These are phyloP conservation scores for Trametes polyzona DNA, from an alignment of 1,284 basidiomycete genomes.

Conservation along the genomic window DNA sequence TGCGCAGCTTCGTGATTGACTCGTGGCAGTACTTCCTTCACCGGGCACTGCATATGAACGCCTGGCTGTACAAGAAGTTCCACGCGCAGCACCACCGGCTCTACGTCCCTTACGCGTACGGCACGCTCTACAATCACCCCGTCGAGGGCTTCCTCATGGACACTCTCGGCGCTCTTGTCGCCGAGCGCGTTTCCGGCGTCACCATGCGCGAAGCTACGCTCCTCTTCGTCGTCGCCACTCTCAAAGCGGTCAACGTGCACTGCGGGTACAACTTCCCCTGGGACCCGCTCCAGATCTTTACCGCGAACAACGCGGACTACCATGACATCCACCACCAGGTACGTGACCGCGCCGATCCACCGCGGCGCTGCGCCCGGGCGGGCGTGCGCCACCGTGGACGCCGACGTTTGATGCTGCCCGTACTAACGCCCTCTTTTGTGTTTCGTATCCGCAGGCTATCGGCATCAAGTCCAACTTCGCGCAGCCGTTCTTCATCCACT, in stretches of 20 bases:
- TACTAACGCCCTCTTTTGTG: neutral
- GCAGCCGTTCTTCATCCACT: conserved; percentile 92
- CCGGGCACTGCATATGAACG: conserved; percentile 89
- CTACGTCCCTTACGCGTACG: conserved; percentile 97
- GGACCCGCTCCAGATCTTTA: conserved; percentile 87
- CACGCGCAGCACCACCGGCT: conserved; percentile 96
- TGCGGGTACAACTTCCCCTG: conserved; percentile 91
- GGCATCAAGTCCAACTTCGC: conserved; percentile 97
- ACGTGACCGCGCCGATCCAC: conserved; percentile 23
- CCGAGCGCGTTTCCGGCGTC: conserved; percentile 74
- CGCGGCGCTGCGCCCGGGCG: neutral
- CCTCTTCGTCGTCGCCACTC: conserved; percentile 82
- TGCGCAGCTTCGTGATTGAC: conserved; percentile 66
- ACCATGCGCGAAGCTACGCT: conserved; percentile 84
- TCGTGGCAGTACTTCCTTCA: conserved; percentile 99
- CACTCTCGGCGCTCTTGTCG: conserved; percentile 79
- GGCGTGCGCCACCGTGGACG: no score
- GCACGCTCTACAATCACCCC: conserved; percentile 97
- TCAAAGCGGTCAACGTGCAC: conserved; percentile 98
- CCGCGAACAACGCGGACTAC: conserved; percentile 93
- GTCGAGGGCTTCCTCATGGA: conserved; percentile 91
- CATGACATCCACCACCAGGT: conserved; percentile 98
- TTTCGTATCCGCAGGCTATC: conserved; percentile 58
- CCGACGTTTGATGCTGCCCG: no score
- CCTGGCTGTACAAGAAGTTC: conserved; percentile 88